Evolutionary conservation across 2,329 filamentous ascomycete species (phyloP).

Genomic region (Waltergamsia citrina): DNA sequence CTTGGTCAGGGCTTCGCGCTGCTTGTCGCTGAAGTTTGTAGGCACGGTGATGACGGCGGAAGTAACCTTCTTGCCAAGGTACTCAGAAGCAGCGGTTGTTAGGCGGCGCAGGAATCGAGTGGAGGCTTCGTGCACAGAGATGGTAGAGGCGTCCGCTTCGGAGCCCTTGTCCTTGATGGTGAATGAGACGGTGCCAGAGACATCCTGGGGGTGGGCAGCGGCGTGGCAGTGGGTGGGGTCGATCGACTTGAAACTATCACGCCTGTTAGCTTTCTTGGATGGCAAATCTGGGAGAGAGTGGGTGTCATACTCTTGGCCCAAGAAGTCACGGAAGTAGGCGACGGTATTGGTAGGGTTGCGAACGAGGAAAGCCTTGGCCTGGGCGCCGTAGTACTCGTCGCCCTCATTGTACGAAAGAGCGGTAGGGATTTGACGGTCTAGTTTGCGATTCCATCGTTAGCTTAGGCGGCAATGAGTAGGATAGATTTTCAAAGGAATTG

Average conservation of each 20-base stretch:
- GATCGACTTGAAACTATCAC: conserved; percentile 74
- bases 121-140: conserved; percentile 72
- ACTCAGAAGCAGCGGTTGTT: conserved; percentile 77
- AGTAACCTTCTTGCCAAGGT: conserved; percentile 84
- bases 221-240: conserved; percentile 92
- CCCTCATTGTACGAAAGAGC: conserved; percentile 90
- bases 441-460: conserved; percentile 8
- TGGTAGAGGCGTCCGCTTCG: conserved; percentile 52
- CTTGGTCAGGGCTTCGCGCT: conserved; percentile 70
- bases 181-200: conserved; percentile 66
- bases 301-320: conserved; percentile 73
- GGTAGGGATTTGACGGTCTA: conserved; percentile 93
- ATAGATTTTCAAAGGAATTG: not conserved
- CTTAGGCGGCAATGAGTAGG: not conserved
- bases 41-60: conserved; percentile 92
- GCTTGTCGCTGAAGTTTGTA: conserved; percentile 83
- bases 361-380: conserved; percentile 89
- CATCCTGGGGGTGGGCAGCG: conserved; percentile 78
- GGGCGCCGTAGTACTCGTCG: conserved; percentile 92
- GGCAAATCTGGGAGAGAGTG: not conserved
- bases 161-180: conserved; percentile 66
- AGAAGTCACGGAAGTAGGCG: conserved; percentile 90
- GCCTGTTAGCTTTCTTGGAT: conserved; percentile 4
- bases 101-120: conserved; percentile 80
- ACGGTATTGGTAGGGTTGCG: conserved; percentile 90